Evolutionary conservation across 176 grass and related monocot genomes (phyloP).

Genomic region (Puya raimondii): DNA sequence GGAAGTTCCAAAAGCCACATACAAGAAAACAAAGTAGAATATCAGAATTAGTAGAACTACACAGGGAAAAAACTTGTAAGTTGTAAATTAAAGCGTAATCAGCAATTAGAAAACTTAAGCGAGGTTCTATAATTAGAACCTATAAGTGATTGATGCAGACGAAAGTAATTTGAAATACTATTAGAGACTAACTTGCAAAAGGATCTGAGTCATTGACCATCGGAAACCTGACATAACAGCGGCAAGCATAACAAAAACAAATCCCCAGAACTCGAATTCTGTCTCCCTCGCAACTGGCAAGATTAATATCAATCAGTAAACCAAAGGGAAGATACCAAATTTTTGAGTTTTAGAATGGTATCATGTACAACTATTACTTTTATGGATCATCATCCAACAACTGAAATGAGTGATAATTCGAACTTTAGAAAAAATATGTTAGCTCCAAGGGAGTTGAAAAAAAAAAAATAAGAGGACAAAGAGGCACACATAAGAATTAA

Average conservation of each 20-base stretch:
- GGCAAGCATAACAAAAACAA: conserved; percentile 93
- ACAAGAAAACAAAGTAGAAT: conserved; percentile 31
- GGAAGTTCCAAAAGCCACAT: conserved; percentile 37
- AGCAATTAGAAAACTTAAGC: neutral
- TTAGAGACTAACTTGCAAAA: conserved; percentile 62
- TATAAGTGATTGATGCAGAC: neutral
- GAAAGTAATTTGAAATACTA: neutral
- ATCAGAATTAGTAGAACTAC: conserved; percentile 11
- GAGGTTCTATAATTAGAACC: neutral
- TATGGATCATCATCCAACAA: too few relatives aligned
- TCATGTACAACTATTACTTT: too few relatives aligned
- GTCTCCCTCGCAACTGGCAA: conserved; percentile 84
- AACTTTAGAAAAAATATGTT: too few relatives aligned
- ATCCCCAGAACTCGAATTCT: conserved; percentile 93
- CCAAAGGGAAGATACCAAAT: neutral
- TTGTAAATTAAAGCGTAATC: neutral
- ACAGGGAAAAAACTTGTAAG: conserved; percentile 14
- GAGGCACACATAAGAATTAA: too few relatives aligned
- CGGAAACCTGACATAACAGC: conserved; percentile 99
- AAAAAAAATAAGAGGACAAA: too few relatives aligned
- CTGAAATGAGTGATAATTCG: too few relatives aligned
- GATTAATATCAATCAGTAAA: conserved; percentile 11
- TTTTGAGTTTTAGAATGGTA: neutral
- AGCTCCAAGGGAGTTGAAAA: too few relatives aligned
- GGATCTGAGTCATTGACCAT: conserved; percentile 99